These are phyloP conservation scores for Phylloporus arenicola DNA, from an alignment of 768 basidiomycete species.

Conservation along the genomic window DNA sequence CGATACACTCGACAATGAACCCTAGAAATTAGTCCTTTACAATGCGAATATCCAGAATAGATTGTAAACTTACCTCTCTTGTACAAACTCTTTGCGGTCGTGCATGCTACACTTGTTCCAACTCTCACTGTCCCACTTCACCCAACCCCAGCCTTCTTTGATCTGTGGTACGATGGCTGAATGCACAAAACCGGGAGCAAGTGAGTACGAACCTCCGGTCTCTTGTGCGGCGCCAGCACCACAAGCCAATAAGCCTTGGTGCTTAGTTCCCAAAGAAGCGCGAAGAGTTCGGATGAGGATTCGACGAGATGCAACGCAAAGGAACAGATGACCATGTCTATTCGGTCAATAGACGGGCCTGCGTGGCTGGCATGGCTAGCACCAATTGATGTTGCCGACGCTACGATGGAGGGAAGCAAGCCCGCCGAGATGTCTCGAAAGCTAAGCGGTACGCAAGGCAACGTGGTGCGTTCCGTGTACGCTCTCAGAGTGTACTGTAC, in stretches of 20 bases:
- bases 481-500: slow-evolving; percentile 56
- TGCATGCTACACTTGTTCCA: slow-evolving; percentile 42
- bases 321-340: slow-evolving; percentile 67
- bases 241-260: slow-evolving; percentile 60
- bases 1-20: slow-evolving; percentile 30
- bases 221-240: slow-evolving; percentile 70
- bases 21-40: slow-evolving; percentile 6
- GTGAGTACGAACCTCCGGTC: slow-evolving; percentile 51
- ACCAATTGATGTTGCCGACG: slow-evolving; percentile 10
- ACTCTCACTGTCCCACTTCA: slow-evolving; percentile 50
- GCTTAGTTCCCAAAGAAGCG: slow-evolving; percentile 60
- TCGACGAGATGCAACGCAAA: slow-evolving; percentile 71
- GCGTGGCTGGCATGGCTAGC: background rate
- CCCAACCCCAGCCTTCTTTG: slow-evolving; percentile 64
- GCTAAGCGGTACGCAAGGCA: slow-evolving; percentile 51
- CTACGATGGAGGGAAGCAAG: slow-evolving; percentile 35
- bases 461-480: slow-evolving; percentile 48
- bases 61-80: slow-evolving; percentile 38
- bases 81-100: slow-evolving; percentile 39
- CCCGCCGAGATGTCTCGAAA: slow-evolving; percentile 63
- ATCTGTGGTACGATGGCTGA: slow-evolving; percentile 35
- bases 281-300: slow-evolving; percentile 54
- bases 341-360: slow-evolving; percentile 8
- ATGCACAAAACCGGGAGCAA: background rate
- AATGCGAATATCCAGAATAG: background rate